Percentiles rank a stretch among this genome's conserved stretches.
Evolutionary conservation across 2,329 filamentous ascomycete genomes (phyloP).

Genomic region (Fusarium sp.): DNA sequence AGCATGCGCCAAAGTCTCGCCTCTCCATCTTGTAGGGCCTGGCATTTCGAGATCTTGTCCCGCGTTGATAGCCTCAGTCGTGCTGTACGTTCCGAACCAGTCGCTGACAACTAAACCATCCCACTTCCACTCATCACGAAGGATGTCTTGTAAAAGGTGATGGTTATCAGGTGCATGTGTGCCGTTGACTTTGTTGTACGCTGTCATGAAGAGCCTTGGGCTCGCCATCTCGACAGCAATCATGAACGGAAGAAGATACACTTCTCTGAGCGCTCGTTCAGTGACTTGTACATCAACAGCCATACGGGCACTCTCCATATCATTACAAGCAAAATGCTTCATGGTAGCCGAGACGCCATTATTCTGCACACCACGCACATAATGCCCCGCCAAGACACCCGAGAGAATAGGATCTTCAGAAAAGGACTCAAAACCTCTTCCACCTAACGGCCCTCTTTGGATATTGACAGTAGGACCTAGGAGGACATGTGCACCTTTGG

Average conservation of each 20-base stretch:
- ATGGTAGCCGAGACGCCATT: constrained; percentile 18
- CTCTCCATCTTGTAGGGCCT: neutral
- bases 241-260: constrained; percentile 12
- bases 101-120: neutral
- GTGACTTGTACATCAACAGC: constrained; percentile 13
- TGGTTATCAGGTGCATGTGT: neutral
- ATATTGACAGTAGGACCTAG: constrained; percentile 3
- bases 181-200: neutral
- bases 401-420: neutral
- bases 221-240: constrained; percentile 2
- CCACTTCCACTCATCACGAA: constrained; percentile 10
- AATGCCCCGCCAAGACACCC: neutral
- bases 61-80: neutral
- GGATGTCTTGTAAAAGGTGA: neutral
- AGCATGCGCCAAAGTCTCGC: neutral
- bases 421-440: constrained; percentile 5
- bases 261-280: neutral
- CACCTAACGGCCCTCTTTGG: neutral
- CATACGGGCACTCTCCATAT: constrained; percentile 31
- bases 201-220: neutral
- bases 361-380: constrained; percentile 8
- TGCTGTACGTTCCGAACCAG: neutral
- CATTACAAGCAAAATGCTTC: constrained; percentile 33
- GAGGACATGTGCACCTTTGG: constrained; percentile 5
- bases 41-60: constrained; percentile 13